A percentile compares a stretch with the other conserved stretches of the same genome.
These are phyloP conservation scores for Russula dissimulans DNA, from an alignment of 768 basidiomycete species.

Conservation along the genomic window DNA sequence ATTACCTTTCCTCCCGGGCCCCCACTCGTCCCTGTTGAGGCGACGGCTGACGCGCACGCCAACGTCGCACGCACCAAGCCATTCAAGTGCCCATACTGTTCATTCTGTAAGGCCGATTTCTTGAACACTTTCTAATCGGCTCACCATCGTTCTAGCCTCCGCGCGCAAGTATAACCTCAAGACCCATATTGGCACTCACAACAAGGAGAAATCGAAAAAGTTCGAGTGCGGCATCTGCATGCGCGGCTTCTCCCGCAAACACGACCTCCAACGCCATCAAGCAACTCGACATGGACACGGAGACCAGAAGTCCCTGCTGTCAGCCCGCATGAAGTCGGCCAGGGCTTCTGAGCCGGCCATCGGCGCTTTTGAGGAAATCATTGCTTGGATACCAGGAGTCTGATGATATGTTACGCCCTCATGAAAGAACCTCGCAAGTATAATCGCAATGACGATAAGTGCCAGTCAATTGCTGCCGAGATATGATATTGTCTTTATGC, in stretches of 20 bases:
- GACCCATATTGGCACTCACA: not conserved
- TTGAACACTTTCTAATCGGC: not conserved
- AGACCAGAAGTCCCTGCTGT: not conserved
- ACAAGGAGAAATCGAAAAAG: not conserved
- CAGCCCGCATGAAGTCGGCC: too few species aligned
- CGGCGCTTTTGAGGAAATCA: not conserved
- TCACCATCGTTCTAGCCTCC: not conserved
- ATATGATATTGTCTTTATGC: not conserved
- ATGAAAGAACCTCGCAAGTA: not conserved
- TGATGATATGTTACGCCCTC: not conserved
- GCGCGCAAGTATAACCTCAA: not conserved
- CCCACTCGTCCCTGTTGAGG: not conserved
- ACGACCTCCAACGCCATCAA: not conserved
- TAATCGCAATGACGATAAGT: not conserved
- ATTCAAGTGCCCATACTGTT: not conserved
- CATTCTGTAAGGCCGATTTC: not conserved
- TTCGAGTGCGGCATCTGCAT: not conserved
- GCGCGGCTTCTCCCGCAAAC: not conserved
- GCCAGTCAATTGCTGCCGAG: not conserved
- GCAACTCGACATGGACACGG: not conserved
- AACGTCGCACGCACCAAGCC: not conserved
- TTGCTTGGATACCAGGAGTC: not conserved
- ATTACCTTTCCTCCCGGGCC: not conserved
- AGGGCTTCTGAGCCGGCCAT: too few species aligned
- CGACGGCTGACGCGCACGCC: not conserved